Percentiles rank a stretch among this genome's conserved stretches.
Conservation (phyloP, 805 yeast genomes). For the Spathaspora hagerdaliae region DNA sequence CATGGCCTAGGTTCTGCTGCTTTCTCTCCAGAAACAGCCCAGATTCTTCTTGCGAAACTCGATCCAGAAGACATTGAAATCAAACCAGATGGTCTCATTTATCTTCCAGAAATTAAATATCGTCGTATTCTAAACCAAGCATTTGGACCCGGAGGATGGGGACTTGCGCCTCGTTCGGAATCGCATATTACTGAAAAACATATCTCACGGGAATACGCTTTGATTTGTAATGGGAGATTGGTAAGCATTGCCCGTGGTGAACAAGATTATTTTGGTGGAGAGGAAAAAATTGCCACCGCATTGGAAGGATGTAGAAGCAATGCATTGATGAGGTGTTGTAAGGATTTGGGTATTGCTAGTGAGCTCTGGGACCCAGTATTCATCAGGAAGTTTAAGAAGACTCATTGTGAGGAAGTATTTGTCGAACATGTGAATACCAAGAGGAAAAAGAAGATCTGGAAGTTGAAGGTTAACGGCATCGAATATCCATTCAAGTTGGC, state of each 20-base stretch:
- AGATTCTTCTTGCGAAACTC: slow-evolving; percentile 60
- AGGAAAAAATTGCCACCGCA: slow-evolving; percentile 87
- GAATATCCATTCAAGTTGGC: slow-evolving; percentile 76
- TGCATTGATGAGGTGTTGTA: slow-evolving; percentile 96
- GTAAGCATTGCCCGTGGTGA: slow-evolving; percentile 95
- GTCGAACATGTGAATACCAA: slow-evolving; percentile 81
- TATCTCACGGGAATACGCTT: slow-evolving; percentile 86
- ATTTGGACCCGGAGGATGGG: slow-evolving; percentile 99
- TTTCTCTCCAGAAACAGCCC: slow-evolving; percentile 58
- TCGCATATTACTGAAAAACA: slow-evolving; percentile 69
- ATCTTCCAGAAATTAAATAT: slow-evolving; percentile 92
- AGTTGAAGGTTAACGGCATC: slow-evolving; percentile 68
- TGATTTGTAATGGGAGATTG: slow-evolving; percentile 81
- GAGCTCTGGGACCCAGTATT: slow-evolving; percentile 97
- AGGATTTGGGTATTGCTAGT: slow-evolving; percentile 93
- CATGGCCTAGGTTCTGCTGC: slow-evolving; percentile 82
- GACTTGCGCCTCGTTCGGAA: slow-evolving; percentile 88
- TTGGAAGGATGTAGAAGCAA: slow-evolving; percentile 96
- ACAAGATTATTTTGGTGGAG: slow-evolving; percentile 80
- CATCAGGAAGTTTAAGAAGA: slow-evolving; percentile 50
- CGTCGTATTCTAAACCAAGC: slow-evolving; percentile 84
- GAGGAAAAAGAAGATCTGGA: slow-evolving; percentile 89
- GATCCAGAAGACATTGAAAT: slow-evolving; percentile 77
- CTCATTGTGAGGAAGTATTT: slow-evolving; percentile 71
- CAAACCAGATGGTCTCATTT: slow-evolving; percentile 91